Conservation (phyloP, 1,284 basidiomycete species). For the Microbotryum violaceum region DNA sequence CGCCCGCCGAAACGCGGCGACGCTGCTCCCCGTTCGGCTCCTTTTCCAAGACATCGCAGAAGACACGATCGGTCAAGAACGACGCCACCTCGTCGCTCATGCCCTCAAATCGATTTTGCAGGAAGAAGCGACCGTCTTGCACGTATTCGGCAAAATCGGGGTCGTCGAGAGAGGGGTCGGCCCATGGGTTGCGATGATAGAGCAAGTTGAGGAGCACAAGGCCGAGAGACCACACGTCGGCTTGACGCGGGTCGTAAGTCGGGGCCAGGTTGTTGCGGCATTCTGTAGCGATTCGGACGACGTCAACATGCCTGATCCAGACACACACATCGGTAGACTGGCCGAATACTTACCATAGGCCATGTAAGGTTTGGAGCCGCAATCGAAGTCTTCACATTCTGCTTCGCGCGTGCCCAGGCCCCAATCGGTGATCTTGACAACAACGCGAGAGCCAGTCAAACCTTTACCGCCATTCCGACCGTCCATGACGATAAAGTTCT, state of each 20-base stretch:
- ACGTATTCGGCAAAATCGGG: slow-evolving; percentile 73
- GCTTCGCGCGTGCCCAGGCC: slow-evolving; percentile 84
- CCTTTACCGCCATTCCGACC: slow-evolving; percentile 52
- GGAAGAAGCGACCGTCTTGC: slow-evolving; percentile 70
- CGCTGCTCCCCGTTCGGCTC: slow-evolving; percentile 37
- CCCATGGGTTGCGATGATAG: slow-evolving; percentile 98
- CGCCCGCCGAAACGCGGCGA: slow-evolving; percentile 62
- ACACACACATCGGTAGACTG: neutral
- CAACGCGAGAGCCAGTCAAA: slow-evolving; percentile 38
- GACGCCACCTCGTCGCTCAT: slow-evolving; percentile 80
- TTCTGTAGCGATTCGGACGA: slow-evolving; percentile 49
- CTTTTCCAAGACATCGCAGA: slow-evolving; percentile 65
- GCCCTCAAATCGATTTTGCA: slow-evolving; percentile 82
- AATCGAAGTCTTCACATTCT: slow-evolving; percentile 91
- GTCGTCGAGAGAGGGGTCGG: slow-evolving; percentile 71
- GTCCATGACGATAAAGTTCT: slow-evolving; percentile 46
- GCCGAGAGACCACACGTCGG: slow-evolving; percentile 97
- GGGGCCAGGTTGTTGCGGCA: slow-evolving; percentile 95
- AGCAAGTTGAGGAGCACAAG: slow-evolving; percentile 98
- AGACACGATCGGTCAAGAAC: slow-evolving; percentile 75
- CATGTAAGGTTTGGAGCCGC: slow-evolving; percentile 98
- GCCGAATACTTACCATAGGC: slow-evolving; percentile 63
- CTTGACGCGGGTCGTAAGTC: slow-evolving; percentile 84
- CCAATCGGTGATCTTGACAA: slow-evolving; percentile 93
- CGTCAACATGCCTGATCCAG: neutral